Base-by-base conservation (phyloP, 495 filamentous ascomycete species). In the Barbatosphaeria neglecta region DNA sequence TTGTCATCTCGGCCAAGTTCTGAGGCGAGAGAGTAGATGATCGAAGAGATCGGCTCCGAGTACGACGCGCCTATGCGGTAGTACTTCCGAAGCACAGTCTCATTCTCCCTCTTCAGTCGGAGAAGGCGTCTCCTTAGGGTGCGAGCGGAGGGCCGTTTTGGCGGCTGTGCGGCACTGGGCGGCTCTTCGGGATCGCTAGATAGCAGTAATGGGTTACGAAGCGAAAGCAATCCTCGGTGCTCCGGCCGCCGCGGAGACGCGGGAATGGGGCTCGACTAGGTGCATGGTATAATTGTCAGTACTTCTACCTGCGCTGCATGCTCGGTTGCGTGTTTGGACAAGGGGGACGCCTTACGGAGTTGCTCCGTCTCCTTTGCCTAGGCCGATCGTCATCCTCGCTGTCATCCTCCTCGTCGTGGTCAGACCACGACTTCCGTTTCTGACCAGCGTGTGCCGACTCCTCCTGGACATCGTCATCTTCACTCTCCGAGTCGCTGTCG, bases 1-100 rank as follows among this genome's bases (percentile, higher is more conserved):
- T 97, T 97, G 57, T 97, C 90, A 69, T 98, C 92, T 35, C 88
- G 83, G 47, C 90, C 93, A 10, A 97, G 77, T 53, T 96, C 92
- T 2, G 89, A 95, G 16, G 90, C 92, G 5, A 98, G 73, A 2
- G 87, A 93, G 65, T 97, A 98, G 49, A 98, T 68, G 57, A 98
- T 77, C 1, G 87, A 89, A 0, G 88, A 94, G 47, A 97, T 86
- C 22, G 92, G 92, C 57, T 97, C 93, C 2, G 89, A 88, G 59
- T 94, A 95, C 18, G 89, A 90, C 11, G 87, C 81, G 37, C 92
- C 92, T 11, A 87, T 69, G 6, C 79, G 72, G 62, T 96, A 95
- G 64, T 98, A 98, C 39, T 71, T 70, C 15, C 81, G 73, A 31
- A 97, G 63, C 8, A 85, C 73, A 4, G 60, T 59, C 53, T 90